Base-by-base conservation (phyloP, 768 basidiomycete species). In the Kwoniella pini region DNA sequence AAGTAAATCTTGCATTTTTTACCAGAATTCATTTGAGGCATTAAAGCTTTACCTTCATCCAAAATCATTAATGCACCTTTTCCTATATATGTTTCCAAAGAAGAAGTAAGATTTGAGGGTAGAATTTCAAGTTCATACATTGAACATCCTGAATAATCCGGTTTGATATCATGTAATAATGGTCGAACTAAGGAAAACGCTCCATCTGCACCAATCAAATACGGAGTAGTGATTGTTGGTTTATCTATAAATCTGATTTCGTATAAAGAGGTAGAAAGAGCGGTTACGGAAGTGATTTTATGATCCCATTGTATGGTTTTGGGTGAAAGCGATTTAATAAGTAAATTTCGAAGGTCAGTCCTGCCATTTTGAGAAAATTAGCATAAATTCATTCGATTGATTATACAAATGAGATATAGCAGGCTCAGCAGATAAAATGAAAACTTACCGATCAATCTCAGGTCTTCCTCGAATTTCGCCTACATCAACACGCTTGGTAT, bases 141-240 rank as follows among this genome's bases (percentile, higher is more conserved):
- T 15, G 60, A 56, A 4, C 71, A 65, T 7, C 80, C 81, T 12
- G 74, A 71, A 65, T 80, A 82, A 31, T 64, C 48, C 4, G 81
- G 80, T 31, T 55, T 54, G 11, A 70, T 67, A 21, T 72, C 46
- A 24, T 77, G 74, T 26, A 82, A 55, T 45, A 80, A 64, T 3
- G 71, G 64, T 13, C 82, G 80, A 7, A 80, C 70, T 56, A 72
- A 74, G 15, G 80, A 81, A 77, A 80, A 81, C 3, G 81, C 74
- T 6, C 82, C 81, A 46, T 81, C 80, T n/a, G 80, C 80, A 10
- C 80, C 80, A 42, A 81, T 62, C 40, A 80, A 55, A 50, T 79
- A 49, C 1, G 55, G 45, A 11, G 61, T 57, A 5, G 39, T 61
- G 42, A 44, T 57, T 4, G 53, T 31, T 2, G 54, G 26, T 13